A percentile compares a stretch with the other conserved stretches of the same genome.
Evolutionary conservation across 1,284 basidiomycete genomes (phyloP).

Genomic region (Hypsizygus ulmarius): DNA sequence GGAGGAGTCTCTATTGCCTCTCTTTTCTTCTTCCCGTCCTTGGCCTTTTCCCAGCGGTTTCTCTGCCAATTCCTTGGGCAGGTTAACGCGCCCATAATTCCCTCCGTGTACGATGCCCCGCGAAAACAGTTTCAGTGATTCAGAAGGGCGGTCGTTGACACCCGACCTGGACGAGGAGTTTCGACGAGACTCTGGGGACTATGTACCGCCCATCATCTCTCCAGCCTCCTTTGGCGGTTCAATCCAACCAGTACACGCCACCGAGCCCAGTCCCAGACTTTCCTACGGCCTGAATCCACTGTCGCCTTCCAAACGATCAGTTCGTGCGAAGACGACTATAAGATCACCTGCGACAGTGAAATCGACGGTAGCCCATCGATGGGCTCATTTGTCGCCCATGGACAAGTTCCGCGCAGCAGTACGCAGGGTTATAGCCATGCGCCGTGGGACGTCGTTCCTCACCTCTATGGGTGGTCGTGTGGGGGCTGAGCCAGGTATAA

Average conservation of each 20-base stretch:
- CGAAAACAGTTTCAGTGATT: constrained; percentile 60
- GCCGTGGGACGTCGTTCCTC: constrained; percentile 46
- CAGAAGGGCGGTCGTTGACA: constrained; percentile 56
- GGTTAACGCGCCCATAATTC: not conserved
- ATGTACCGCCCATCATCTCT: not conserved
- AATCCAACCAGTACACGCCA: constrained; percentile 4
- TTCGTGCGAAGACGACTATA: constrained; percentile 7
- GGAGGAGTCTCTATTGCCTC: too few relatives aligned
- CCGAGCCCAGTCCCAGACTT: constrained; percentile 5
- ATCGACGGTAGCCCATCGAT: constrained; percentile 8
- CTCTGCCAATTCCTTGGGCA: not conserved
- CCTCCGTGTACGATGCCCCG: constrained; percentile 38
- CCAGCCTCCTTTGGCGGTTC: constrained; percentile 6
- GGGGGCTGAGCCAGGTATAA: constrained; percentile 64
- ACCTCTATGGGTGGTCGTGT: constrained; percentile 28
- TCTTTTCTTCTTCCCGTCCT: too few relatives aligned
- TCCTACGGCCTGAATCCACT: not conserved
- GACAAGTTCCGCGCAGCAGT: constrained; percentile 51
- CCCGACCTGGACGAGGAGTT: constrained; percentile 43
- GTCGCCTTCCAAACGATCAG: constrained; percentile 15
- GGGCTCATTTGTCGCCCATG: constrained; percentile 30
- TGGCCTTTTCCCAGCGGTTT: not conserved
- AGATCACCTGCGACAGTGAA: constrained; percentile 8
- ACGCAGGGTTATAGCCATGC: constrained; percentile 55
- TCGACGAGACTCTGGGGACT: not conserved